Percentiles rank a stretch among this genome's conserved stretches.
These are phyloP conservation scores for Elaeis oleifera DNA, from an alignment of 202 grass and related monocot species.

Conservation along the genomic window DNA sequence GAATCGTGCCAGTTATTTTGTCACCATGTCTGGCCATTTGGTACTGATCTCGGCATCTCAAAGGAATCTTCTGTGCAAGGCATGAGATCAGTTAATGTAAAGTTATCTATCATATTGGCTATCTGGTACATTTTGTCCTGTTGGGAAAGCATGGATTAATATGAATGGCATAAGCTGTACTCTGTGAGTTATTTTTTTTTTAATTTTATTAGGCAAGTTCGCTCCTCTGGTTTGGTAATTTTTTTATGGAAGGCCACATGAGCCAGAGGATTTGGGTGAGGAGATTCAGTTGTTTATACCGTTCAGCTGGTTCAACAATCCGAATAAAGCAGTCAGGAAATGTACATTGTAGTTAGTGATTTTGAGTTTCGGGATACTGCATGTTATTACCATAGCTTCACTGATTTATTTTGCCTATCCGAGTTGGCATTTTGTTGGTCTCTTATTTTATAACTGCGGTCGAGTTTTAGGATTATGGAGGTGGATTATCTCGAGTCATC, in stretches of 20 bases:
- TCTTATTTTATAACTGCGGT: too few species aligned
- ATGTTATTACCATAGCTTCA: not conserved
- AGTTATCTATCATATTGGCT: too few species aligned
- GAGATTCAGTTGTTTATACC: slow-evolving; percentile 30
- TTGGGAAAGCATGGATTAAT: not conserved
- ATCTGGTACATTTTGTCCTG: too few species aligned
- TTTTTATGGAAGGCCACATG: slow-evolving; percentile 88
- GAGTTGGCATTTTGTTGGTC: not conserved
- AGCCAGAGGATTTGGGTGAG: slow-evolving; percentile 34
- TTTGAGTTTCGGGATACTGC: not conserved
- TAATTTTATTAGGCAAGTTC: slow-evolving; percentile 26
- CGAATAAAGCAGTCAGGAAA: slow-evolving; percentile 45
- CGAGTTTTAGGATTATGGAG: too few species aligned
- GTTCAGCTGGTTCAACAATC: slow-evolving; percentile 23
- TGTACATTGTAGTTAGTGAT: slow-evolving; percentile 17
- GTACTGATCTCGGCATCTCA: not conserved
- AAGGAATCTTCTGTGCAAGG: too few species aligned
- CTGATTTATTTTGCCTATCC: too few species aligned
- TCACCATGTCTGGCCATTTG: not conserved
- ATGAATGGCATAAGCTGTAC: not conserved
- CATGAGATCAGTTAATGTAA: too few species aligned
- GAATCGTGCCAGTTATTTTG: not conserved
- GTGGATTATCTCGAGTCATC: too few species aligned
- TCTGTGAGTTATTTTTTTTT: slow-evolving; percentile 1
- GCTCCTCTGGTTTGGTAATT: slow-evolving; percentile 99